Evolutionary conservation across 495 filamentous ascomycete species (phyloP), one percentile per base, ranked within the genome.

Genomic region (Tuber calosporum): DNA sequence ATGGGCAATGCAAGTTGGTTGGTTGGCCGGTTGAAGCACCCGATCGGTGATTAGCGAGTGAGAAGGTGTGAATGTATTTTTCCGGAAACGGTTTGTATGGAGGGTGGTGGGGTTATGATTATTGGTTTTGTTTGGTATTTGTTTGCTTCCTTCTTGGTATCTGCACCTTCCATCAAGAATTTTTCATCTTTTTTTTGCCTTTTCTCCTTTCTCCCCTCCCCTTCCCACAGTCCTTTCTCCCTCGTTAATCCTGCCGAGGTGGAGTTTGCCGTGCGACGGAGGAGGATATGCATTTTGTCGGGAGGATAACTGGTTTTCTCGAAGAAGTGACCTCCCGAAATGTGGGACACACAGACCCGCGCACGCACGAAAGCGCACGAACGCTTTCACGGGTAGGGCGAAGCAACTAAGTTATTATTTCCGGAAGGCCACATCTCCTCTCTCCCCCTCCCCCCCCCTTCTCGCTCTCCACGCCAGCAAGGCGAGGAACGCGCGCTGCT

Each of bases 211-310:
- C 45, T 8, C 22, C 8, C 11, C n/a, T 53, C 3, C 45, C 45
- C 11, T 3, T 11, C 45, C 13, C 48, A 58, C 2, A 2, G 45
- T 11, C 0, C 26, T 5, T 19, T 62, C 53, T 11, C 30, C 30
- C 26, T 62, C 53, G 53, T 19, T 34, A 62, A 62, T 62, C 26
- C 53, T 62, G 17, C 53, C 53, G 53, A 62, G 53, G 26, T 34
- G 53, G 53, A 62, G 53, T 62, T 62, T 62, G 53, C 53, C 53
- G 34, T 34, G 53, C 53, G 53, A 17, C 53, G 26, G 53, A 34
- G 53, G 6, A 30, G 53, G 53, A 62, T 62, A 62, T 62, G 26
- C 26, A 62, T 62, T 62, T 62, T 62, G 30, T 62, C 53, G 53
- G 53, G 26, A 62, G 53, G 53, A 34, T 62, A 34, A 34, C 53